Percentiles rank a stretch among this genome's conserved stretches.
Evolutionary conservation across 768 basidiomycete species (phyloP).

Genomic region (Nidularia pulvinata): DNA sequence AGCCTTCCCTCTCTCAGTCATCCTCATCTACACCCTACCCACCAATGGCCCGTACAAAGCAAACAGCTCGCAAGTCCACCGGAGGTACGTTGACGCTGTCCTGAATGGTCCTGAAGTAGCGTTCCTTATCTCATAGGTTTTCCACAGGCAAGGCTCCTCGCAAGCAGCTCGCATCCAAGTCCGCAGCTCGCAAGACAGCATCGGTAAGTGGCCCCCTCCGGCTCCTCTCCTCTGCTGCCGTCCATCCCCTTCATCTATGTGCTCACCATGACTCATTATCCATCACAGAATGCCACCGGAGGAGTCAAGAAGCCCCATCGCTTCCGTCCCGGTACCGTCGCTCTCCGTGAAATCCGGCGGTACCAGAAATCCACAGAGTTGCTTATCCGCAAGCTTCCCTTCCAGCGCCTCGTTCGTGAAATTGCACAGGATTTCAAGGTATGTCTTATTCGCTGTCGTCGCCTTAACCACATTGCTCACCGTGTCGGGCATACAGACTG

Average conservation of each 20-base stretch:
- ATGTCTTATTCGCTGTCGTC: slow-evolving; percentile 8
- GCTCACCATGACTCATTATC: slow-evolving; percentile 1
- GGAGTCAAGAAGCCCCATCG: slow-evolving; percentile 85
- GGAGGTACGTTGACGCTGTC: slow-evolving; percentile 43
- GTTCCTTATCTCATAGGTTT: not conserved
- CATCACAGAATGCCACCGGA: slow-evolving; percentile 43
- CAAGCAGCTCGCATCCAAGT: slow-evolving; percentile 61
- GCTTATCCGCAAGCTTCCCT: slow-evolving; percentile 64
- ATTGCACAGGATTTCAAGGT: slow-evolving; percentile 85
- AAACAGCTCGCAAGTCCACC: slow-evolving; percentile 78
- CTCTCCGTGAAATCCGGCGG: slow-evolving; percentile 72
- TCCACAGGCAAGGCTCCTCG: slow-evolving; percentile 57
- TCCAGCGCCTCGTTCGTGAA: slow-evolving; percentile 77
- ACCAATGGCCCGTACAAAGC: slow-evolving; percentile 77
- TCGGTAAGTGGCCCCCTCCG: slow-evolving; percentile 22
- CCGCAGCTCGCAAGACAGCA: slow-evolving; percentile 58
- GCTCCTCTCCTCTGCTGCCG: not conserved
- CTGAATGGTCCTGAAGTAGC: not conserved
- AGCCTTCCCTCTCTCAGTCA: slow-evolving; percentile 1
- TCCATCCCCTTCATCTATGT: not conserved
- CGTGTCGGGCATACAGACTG: slow-evolving; percentile 39
- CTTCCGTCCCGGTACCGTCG: slow-evolving; percentile 79
- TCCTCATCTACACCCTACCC: slow-evolving; percentile 4
- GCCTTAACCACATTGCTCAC: not conserved
- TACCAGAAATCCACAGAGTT: slow-evolving; percentile 67